Evolutionary conservation across 306 rosid genomes (phyloP).

Genomic region (Inga oerstediana): DNA sequence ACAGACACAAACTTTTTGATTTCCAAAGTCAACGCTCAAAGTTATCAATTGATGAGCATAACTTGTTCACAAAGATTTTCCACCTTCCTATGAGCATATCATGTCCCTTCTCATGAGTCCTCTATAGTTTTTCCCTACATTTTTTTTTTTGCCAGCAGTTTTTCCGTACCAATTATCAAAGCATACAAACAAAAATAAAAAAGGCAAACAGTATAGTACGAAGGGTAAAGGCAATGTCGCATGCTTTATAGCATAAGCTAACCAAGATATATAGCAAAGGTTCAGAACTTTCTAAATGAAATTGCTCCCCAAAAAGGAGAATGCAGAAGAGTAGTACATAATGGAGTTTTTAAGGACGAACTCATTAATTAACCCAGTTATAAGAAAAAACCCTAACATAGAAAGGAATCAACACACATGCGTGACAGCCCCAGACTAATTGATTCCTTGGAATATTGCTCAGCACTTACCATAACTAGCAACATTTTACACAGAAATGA

Average conservation of each 20-base stretch:
- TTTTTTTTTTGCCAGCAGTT: no score
- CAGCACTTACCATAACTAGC: neutral
- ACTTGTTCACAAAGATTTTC: constrained; percentile 7
- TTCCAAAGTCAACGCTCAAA: constrained; percentile 37
- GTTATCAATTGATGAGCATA: constrained; percentile 7
- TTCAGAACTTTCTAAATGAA: neutral
- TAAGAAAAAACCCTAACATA: constrained; percentile 30
- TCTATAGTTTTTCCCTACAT: neutral
- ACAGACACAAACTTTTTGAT: constrained; percentile 23
- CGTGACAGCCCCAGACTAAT: neutral
- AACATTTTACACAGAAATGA: neutral
- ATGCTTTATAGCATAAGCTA: constrained; percentile 20
- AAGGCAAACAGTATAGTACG: neutral
- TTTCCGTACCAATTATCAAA: neutral
- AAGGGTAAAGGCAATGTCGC: neutral
- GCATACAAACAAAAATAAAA: neutral
- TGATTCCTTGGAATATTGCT: neutral
- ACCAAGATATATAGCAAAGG: neutral
- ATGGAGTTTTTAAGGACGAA: neutral
- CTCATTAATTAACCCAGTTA: constrained; percentile 3
- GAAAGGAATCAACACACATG: neutral
- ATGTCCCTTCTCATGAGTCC: constrained; percentile 29
- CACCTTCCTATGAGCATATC: constrained; percentile 31
- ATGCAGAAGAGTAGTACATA: constrained; percentile 9
- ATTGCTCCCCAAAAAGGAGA: neutral